A percentile compares a stretch with the other conserved stretches of the same genome.
phyloP scores from a whole-genome alignment of 345 rosid genomes.

The Populus simonii region DNA sequence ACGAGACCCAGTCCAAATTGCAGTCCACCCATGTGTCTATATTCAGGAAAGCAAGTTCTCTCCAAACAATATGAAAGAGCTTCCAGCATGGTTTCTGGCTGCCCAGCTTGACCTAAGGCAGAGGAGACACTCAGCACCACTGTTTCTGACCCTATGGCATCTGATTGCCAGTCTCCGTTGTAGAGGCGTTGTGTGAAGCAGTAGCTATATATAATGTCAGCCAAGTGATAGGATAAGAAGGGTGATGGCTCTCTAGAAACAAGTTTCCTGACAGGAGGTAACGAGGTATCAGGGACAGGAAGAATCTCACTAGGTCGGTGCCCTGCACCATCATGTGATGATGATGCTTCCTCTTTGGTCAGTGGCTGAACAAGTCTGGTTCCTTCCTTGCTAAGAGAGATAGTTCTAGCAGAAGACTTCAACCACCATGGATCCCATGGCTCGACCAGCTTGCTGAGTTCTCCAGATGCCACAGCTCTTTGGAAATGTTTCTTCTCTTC shows the following conservation, averaged over 20 bases:
- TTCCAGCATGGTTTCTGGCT: constrained; percentile 62
- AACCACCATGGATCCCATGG: constrained; percentile 99
- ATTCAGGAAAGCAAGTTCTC: constrained; percentile 71
- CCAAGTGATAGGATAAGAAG: constrained; percentile 61
- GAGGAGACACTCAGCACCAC: constrained; percentile 56
- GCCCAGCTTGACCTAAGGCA: constrained; percentile 61
- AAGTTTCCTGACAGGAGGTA: constrained; percentile 51
- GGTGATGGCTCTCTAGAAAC: constrained; percentile 67
- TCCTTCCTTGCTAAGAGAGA: constrained; percentile 60
- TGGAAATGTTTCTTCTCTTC: constrained; percentile 76
- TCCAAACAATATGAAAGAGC: constrained; percentile 66
- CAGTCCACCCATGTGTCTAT: constrained; percentile 65
- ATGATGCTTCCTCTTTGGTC: constrained; percentile 23
- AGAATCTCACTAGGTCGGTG: constrained; percentile 50
- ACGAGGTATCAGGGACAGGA: constrained; percentile 62
- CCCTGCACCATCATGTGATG: constrained; percentile 9
- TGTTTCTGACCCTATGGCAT: constrained; percentile 60
- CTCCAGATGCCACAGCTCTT: constrained; percentile 86
- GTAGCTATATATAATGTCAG: constrained; percentile 66
- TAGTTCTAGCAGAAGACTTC: constrained; percentile 55
- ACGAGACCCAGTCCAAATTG: constrained; percentile 63
- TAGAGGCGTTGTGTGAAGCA: constrained; percentile 81
- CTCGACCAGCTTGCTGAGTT: constrained; percentile 76
- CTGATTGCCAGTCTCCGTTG: constrained; percentile 85
- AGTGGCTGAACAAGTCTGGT: constrained; percentile 57